phyloP scores from a whole-genome alignment of 768 basidiomycete species.

The Tylopilus plumbeoviolaceoides region DNA sequence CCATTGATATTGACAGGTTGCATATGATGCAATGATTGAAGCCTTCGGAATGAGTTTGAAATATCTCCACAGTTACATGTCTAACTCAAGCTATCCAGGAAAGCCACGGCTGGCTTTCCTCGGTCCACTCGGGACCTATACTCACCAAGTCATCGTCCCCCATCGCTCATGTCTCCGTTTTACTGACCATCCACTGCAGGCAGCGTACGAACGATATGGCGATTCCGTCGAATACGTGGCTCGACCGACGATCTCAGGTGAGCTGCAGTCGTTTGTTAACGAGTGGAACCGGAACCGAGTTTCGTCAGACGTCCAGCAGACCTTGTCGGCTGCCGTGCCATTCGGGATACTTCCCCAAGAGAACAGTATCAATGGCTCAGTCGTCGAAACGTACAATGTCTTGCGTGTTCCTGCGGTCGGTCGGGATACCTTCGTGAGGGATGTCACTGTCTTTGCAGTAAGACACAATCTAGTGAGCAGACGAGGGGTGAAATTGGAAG shows the following conservation, averaged over 20 bases:
- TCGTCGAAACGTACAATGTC: constrained; percentile 69
- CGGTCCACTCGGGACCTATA: constrained; percentile 69
- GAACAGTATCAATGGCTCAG: constrained; percentile 70
- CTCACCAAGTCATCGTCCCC: constrained; percentile 48
- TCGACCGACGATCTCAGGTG: constrained; percentile 38
- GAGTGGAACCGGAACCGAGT: background rate
- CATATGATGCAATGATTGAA: background rate
- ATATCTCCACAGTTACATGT: constrained; percentile 10
- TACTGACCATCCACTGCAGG: constrained; percentile 35
- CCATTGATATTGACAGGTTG: background rate
- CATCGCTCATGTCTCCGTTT: background rate
- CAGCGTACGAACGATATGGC: constrained; percentile 45
- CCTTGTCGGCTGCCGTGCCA: constrained; percentile 40
- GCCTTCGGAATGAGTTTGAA: constrained; percentile 4
- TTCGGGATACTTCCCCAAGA: constrained; percentile 77
- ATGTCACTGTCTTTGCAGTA: constrained; percentile 55
- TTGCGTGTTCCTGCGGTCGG: constrained; percentile 43
- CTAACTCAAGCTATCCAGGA: constrained; percentile 1
- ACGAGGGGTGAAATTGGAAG: constrained; percentile 48
- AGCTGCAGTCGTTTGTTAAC: constrained; percentile 5
- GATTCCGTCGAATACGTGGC: constrained; percentile 41
- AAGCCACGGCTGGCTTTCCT: constrained; percentile 46
- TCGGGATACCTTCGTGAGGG: constrained; percentile 49
- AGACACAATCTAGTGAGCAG: constrained; percentile 69
- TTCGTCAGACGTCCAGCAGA: constrained; percentile 52